Percentiles rank a stretch among this genome's conserved stretches.
phyloP scores from a whole-genome alignment of 768 basidiomycete species.

The Pleurotus citrinopileatus region DNA sequence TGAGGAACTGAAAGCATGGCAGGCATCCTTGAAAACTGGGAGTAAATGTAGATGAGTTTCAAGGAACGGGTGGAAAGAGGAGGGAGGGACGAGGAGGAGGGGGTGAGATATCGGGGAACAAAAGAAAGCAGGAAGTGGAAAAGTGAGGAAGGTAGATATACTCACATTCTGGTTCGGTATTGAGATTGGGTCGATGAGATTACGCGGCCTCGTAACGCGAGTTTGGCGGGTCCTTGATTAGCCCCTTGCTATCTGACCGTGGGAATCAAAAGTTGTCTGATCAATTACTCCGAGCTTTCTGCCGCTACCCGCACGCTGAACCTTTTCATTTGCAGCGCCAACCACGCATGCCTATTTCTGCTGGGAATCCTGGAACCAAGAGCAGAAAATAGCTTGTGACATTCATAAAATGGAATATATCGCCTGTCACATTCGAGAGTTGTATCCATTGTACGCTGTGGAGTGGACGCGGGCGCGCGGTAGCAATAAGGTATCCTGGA shows the following conservation, averaged over 20 bases:
- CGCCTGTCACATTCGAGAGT: not conserved
- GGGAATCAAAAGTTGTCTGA: conserved; percentile 14
- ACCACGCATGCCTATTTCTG: not conserved
- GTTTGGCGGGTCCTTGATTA: conserved; percentile 33
- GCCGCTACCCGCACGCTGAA: conserved; percentile 20
- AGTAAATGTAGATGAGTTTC: not conserved
- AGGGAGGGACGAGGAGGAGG: conserved; percentile 17
- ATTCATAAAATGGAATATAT: not conserved
- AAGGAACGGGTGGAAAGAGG: conserved; percentile 19
- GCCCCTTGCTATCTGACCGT: conserved; percentile 12
- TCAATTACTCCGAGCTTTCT: conserved; percentile 35
- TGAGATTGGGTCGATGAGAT: conserved; percentile 31
- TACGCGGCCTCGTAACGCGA: conserved; percentile 28
- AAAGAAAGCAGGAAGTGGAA: conserved; percentile 22
- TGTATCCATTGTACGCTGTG: not conserved
- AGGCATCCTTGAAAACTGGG: conserved; percentile 23
- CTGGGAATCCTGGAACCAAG: not conserved
- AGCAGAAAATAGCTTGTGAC: not conserved
- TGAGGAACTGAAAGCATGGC: conserved; percentile 32
- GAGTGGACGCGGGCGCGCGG: not conserved
- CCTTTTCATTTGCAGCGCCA: not conserved
- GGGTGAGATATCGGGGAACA: conserved; percentile 24
- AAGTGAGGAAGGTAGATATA: conserved; percentile 18
- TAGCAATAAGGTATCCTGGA: no score
- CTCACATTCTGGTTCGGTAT: conserved; percentile 30